Evolutionary conservation across 257 asterid species (phyloP).

Genomic region (Solanum chiquidenum): DNA sequence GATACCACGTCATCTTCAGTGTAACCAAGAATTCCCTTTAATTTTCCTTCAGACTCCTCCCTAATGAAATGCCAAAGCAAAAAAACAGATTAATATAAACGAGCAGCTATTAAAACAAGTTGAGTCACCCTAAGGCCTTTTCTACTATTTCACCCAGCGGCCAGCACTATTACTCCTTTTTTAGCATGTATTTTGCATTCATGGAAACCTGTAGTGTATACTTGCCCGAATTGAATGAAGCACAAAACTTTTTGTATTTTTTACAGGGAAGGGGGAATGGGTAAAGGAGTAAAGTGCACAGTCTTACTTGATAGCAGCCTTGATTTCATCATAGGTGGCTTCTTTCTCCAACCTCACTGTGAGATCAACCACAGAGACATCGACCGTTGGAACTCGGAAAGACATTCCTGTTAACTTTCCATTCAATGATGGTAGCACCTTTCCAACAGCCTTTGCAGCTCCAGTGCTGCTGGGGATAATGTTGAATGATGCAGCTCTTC

Average conservation of each 20-base stretch:
- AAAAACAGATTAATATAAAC: neutral
- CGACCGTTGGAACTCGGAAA: slow-evolving; percentile 62
- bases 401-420: slow-evolving; percentile 91
- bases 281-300: neutral
- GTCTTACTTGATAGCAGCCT: slow-evolving; percentile 73
- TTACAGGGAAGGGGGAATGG: neutral
- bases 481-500: slow-evolving; percentile 79
- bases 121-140: neutral
- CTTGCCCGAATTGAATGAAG: neutral
- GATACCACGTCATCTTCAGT: slow-evolving; percentile 92
- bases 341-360: slow-evolving; percentile 67
- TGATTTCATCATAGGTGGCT: slow-evolving; percentile 73
- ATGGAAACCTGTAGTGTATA: neutral
- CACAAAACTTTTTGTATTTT: neutral
- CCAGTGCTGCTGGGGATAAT: slow-evolving; percentile 86
- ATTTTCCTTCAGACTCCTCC: slow-evolving; percentile 65
- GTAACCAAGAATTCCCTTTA: slow-evolving; percentile 87
- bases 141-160: neutral
- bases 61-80: slow-evolving; percentile 7
- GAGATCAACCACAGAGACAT: slow-evolving; percentile 84
- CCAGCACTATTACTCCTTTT: neutral
- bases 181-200: neutral
- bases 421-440: slow-evolving; percentile 26
- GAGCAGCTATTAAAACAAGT: neutral
- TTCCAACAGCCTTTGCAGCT: slow-evolving; percentile 60